Conservation (phyloP, 495 filamentous ascomycete genomes). For the Tuber microsphaerosporum region DNA sequence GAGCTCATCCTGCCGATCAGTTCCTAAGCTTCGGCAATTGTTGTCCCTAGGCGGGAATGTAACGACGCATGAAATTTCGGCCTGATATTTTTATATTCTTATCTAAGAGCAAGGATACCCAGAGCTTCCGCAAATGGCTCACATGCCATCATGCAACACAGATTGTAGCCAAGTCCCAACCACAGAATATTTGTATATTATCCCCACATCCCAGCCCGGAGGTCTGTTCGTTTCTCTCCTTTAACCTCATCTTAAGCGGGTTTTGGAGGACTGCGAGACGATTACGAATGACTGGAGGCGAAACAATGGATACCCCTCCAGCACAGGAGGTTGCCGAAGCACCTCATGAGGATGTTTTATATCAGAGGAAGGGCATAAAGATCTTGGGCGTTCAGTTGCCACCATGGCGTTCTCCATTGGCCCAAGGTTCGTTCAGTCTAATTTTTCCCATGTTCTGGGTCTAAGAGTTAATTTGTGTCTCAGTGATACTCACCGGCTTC, state of each 20-base stretch:
- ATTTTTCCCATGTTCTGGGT: not conserved
- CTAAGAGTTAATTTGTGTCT: slow-evolving; percentile 5
- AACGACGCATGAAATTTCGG: not conserved
- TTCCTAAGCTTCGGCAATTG: not conserved
- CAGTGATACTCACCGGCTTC: slow-evolving; percentile 60
- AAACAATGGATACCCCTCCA: not conserved
- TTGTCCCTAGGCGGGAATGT: not conserved
- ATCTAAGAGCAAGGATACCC: not conserved
- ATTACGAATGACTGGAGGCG: not conserved
- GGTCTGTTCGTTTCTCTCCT: not conserved
- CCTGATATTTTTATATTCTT: not conserved
- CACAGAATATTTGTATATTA: not conserved
- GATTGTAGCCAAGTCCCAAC: not conserved
- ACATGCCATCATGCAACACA: slow-evolving; percentile 15
- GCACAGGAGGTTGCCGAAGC: not conserved
- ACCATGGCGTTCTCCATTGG: slow-evolving; percentile 36
- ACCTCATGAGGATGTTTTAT: not conserved
- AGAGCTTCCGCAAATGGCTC: slow-evolving; percentile 23
- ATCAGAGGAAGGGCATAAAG: slow-evolving; percentile 16
- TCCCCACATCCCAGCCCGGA: not conserved
- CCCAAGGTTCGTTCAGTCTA: slow-evolving; percentile 28
- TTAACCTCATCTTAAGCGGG: not conserved
- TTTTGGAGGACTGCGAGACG: not conserved
- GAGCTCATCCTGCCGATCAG: not conserved
- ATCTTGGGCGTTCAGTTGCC: slow-evolving; percentile 34